phyloP scores from a whole-genome alignment of 2,329 filamentous ascomycete species.

The Bipolaris cookei region DNA sequence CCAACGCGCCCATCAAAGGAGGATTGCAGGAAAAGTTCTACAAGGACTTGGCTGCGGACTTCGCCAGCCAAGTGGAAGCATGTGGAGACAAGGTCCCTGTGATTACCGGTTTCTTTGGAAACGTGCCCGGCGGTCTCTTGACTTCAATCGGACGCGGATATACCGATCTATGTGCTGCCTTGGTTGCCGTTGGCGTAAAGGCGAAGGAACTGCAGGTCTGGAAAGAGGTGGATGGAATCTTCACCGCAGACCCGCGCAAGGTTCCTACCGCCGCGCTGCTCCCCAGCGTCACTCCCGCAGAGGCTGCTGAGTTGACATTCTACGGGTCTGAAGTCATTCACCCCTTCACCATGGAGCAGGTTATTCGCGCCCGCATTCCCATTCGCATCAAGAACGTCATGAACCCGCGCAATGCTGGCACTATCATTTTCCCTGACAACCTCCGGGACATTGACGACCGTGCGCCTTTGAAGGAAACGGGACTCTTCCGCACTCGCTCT shows the following conservation, averaged over 20 bases:
- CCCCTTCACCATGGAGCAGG: conserved; percentile 97
- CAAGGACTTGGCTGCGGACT: conserved; percentile 49
- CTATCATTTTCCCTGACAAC: conserved; percentile 80
- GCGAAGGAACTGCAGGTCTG: conserved; percentile 93
- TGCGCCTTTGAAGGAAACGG: conserved; percentile 64
- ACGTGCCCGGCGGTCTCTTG: conserved; percentile 87
- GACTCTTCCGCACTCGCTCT: conserved; percentile 58
- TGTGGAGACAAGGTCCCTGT: conserved; percentile 56
- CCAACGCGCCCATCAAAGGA: conserved; percentile 52
- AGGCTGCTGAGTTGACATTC: conserved; percentile 90
- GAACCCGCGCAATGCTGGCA: conserved; percentile 79
- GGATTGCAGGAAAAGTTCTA: conserved; percentile 56
- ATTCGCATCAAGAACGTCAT: conserved; percentile 94
- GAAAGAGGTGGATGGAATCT: conserved; percentile 98
- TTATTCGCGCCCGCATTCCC: conserved; percentile 75
- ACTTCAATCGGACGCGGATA: conserved; percentile 94
- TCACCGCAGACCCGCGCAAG: conserved; percentile 83
- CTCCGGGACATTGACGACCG: conserved; percentile 61
- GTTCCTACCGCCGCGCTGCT: conserved; percentile 93
- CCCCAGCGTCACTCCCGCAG: conserved; percentile 85
- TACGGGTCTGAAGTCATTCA: conserved; percentile 89
- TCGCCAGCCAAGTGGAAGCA: conserved; percentile 52
- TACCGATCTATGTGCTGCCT: conserved; percentile 91
- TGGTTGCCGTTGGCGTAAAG: conserved; percentile 86
- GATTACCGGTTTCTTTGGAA: conserved; percentile 90